These are phyloP conservation scores for Nakaseomyces glabratus DNA, from an alignment of 1,139 yeast species.

Conservation along the genomic window DNA sequence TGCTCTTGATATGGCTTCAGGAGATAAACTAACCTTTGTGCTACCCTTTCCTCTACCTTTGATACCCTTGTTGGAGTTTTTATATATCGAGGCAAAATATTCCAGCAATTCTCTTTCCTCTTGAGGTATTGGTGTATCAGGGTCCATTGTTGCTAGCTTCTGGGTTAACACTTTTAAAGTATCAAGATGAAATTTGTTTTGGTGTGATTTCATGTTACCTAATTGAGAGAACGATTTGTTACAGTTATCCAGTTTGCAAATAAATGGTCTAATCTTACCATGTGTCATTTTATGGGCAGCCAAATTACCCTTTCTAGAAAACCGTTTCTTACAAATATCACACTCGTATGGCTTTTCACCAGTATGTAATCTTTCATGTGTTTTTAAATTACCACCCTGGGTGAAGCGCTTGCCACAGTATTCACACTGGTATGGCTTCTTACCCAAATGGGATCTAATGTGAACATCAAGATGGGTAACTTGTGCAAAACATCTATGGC, in stretches of 20 bases:
- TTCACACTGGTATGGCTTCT: constrained; percentile 69
- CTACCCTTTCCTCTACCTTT: constrained; percentile 70
- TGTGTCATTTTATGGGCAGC: constrained; percentile 84
- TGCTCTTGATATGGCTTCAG: constrained; percentile 5
- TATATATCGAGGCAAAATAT: constrained; percentile 74
- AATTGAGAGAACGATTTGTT: constrained; percentile 81
- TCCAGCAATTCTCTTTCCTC: constrained; percentile 61
- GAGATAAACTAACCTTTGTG: constrained; percentile 4
- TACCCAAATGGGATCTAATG: constrained; percentile 68
- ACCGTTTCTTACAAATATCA: constrained; percentile 62
- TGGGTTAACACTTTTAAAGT: constrained; percentile 57
- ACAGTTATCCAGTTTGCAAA: constrained; percentile 75
- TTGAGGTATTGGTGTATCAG: constrained; percentile 42
- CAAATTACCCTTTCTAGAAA: constrained; percentile 82
- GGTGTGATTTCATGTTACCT: constrained; percentile 90
- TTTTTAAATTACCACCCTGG: constrained; percentile 86
- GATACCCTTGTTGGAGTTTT: constrained; percentile 82
- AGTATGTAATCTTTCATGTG: constrained; percentile 81
- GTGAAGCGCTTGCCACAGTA: constrained; percentile 77
- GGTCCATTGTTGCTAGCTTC: constrained; percentile 49
- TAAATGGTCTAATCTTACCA: constrained; percentile 67
- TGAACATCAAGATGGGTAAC: constrained; percentile 74
- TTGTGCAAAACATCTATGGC: constrained; percentile 62
- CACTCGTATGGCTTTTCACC: constrained; percentile 86
- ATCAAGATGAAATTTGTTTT: constrained; percentile 73